These are phyloP conservation scores for Colletotrichum musae DNA, from an alignment of 2,329 filamentous ascomycete species.

Conservation along the genomic window DNA sequence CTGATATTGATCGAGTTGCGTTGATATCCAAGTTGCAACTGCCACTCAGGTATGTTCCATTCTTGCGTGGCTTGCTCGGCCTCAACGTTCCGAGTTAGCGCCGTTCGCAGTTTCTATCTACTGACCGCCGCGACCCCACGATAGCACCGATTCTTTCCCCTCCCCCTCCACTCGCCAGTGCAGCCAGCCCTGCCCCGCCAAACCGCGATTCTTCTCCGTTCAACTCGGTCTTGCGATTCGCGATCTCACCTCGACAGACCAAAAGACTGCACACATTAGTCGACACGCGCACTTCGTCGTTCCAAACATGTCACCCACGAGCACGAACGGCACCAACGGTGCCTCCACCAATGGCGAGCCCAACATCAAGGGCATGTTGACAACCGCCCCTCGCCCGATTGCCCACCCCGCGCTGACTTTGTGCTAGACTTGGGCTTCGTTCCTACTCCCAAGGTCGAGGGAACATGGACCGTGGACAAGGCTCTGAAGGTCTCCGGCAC, in stretches of 20 bases:
- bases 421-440: slow-evolving; percentile 44
- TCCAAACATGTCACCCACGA: slow-evolving; percentile 23
- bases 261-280: background rate
- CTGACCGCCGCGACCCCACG: slow-evolving; percentile 15
- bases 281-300: background rate
- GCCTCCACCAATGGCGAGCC: slow-evolving; percentile 23
- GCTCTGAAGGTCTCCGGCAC: slow-evolving; percentile 38
- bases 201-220: background rate
- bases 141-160: slow-evolving; percentile 7
- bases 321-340: slow-evolving; percentile 21
- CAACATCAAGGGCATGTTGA: slow-evolving; percentile 36
- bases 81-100: slow-evolving; percentile 7
- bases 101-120: background rate
- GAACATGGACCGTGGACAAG: slow-evolving; percentile 45
- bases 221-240: background rate
- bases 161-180: background rate
- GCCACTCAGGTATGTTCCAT: background rate
- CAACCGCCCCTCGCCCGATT: background rate
- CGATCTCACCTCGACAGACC: background rate
- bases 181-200: background rate
- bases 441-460: slow-evolving; percentile 43
- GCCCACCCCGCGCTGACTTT: slow-evolving; percentile 4
- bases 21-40: background rate
- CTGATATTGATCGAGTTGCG: background rate
- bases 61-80: background rate